Conservation (phyloP, 75 land plant species). For the Pseudotsuga menziesii region DNA sequence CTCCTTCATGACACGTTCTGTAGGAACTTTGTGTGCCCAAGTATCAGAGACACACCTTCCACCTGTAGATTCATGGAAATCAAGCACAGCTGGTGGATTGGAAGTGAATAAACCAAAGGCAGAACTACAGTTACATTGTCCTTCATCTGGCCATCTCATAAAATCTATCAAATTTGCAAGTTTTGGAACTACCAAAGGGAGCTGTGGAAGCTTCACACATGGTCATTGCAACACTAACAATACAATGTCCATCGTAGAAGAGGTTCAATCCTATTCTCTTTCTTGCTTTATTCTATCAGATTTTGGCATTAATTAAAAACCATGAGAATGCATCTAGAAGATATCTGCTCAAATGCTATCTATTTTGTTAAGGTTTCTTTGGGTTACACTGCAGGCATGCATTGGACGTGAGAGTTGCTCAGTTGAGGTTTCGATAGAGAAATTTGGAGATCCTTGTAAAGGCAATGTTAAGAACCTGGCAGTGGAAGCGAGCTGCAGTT, state of each 20-base stretch:
- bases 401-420: conserved; percentile 54
- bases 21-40: conserved; percentile 35
- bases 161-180: conserved; percentile 72
- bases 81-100: conserved; percentile 11
- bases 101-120: conserved; percentile 21
- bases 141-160: conserved; percentile 45
- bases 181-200: conserved; percentile 71
- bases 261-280: conserved; percentile 22
- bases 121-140: conserved; percentile 50
- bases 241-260: conserved; percentile 45
- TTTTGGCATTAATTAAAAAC: not conserved
- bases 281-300: too few relatives aligned
- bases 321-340: not conserved
- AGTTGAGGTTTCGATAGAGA: conserved; percentile 35
- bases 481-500: conserved; percentile 68
- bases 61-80: conserved; percentile 41
- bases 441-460: conserved; percentile 70
- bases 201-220: conserved; percentile 61
- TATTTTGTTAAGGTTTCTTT: not conserved
- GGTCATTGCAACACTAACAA: conserved; percentile 50
- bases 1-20: conserved; percentile 35
- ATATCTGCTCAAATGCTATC: not conserved
- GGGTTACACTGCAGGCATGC: conserved; percentile 48
- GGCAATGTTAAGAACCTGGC: conserved; percentile 58
- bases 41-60: conserved; percentile 48